Conservation (phyloP, 257 asterid species). For the Hygrophila difformis region DNA sequence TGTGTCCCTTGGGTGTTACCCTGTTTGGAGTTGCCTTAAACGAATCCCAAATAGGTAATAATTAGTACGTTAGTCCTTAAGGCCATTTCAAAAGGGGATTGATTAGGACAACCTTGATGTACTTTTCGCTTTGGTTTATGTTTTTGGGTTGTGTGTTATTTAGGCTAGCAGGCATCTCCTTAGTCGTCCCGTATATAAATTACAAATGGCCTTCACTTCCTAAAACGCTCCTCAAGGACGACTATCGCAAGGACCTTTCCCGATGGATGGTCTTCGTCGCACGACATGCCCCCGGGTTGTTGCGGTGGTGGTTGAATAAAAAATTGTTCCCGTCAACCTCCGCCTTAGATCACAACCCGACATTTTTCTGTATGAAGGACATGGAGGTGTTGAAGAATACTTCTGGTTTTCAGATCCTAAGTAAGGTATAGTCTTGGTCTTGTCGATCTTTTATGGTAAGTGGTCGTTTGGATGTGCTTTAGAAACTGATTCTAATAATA, state of each 20-base stretch:
- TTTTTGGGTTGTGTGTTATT: background rate
- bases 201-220: slow-evolving; percentile 88
- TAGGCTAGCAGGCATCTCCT: slow-evolving; percentile 83
- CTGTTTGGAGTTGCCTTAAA: slow-evolving; percentile 77
- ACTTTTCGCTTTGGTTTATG: background rate
- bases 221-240: slow-evolving; percentile 47
- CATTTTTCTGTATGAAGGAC: slow-evolving; percentile 62
- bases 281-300: slow-evolving; percentile 45
- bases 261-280: slow-evolving; percentile 45
- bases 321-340: slow-evolving; percentile 73
- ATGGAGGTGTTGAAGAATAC: slow-evolving; percentile 71
- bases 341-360: slow-evolving; percentile 69
- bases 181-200: slow-evolving; percentile 74
- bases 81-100: background rate
- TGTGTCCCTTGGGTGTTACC: slow-evolving; percentile 76
- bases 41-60: slow-evolving; percentile 77
- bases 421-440: slow-evolving; percentile 33
- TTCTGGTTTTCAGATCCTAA: slow-evolving; percentile 68
- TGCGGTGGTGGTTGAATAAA: slow-evolving; percentile 86
- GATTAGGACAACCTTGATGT: background rate
- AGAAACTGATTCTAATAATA: too few species aligned
- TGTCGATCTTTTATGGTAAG: too few species aligned
- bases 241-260: slow-evolving; percentile 64
- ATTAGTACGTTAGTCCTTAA: too few species aligned
- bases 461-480: too few species aligned